phyloP scores from a whole-genome alignment of 768 basidiomycete genomes.

The Multifurca ochricompacta region DNA sequence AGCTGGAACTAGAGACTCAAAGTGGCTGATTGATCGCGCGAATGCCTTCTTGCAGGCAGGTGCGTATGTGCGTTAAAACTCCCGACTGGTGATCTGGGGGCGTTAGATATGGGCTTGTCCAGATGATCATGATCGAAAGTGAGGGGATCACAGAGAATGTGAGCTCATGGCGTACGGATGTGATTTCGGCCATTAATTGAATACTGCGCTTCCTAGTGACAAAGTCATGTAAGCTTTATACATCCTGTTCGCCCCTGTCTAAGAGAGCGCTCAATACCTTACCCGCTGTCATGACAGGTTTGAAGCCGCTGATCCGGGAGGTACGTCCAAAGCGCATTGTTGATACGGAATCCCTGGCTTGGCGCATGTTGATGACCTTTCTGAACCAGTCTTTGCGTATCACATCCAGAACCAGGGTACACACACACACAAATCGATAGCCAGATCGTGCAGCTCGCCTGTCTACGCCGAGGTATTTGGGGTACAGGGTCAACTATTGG shows the following conservation, averaged over 20 bases:
- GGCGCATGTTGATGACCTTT: neutral
- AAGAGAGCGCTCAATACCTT: neutral
- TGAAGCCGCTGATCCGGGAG: constrained; percentile 37
- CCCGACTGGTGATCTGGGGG: neutral
- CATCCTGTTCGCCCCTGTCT: neutral
- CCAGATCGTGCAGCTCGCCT: constrained; percentile 38
- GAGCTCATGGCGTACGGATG: constrained; percentile 35
- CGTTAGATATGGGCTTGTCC: neutral
- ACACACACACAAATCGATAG: constrained; percentile 38
- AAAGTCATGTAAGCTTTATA: constrained; percentile 33
- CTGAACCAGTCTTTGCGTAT: constrained; percentile 31
- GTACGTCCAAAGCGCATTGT: neutral
- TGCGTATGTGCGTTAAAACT: constrained; percentile 24
- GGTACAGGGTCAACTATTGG: constrained; percentile 38
- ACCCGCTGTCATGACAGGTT: constrained; percentile 25
- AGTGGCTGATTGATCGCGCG: constrained; percentile 36
- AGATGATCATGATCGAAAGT: constrained; percentile 42
- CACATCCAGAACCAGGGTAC: constrained; percentile 39
- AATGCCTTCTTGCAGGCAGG: constrained; percentile 36
- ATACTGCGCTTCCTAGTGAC: constrained; percentile 33
- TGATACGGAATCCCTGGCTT: neutral
- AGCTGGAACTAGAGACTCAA: constrained; percentile 34
- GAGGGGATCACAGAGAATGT: constrained; percentile 44
- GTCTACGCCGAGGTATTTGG: constrained; percentile 39
- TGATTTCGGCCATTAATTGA: constrained; percentile 32